A percentile compares a stretch with the other conserved stretches of the same genome.
These are phyloP conservation scores for Hymenoscyphus repandus DNA, from an alignment of 2,329 filamentous ascomycete species.

Conservation along the genomic window DNA sequence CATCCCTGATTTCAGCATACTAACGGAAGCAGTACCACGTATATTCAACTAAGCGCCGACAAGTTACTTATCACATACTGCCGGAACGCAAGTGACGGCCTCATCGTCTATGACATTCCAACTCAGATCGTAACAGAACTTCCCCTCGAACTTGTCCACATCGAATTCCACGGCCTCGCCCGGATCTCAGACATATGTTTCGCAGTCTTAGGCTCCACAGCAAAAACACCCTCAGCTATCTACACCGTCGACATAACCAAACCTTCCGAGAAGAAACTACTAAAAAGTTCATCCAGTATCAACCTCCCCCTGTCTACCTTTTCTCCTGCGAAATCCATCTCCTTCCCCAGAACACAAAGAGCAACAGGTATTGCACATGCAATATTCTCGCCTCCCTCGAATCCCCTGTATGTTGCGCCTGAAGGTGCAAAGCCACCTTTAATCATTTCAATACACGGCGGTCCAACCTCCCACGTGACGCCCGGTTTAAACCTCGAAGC, in stretches of 20 bases:
- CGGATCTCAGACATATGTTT: constrained; percentile 34
- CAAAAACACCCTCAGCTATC: constrained; percentile 29
- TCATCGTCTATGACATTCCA: constrained; percentile 37
- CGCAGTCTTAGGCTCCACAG: constrained; percentile 36
- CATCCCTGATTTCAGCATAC: constrained; percentile 13
- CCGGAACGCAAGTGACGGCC: constrained; percentile 28
- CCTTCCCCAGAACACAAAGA: constrained; percentile 29
- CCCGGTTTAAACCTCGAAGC: constrained; percentile 40
- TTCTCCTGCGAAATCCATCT: constrained; percentile 36
- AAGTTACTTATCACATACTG: constrained; percentile 33
- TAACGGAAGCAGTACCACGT: constrained; percentile 31
- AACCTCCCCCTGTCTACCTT: constrained; percentile 30
- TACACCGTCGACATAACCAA: constrained; percentile 34
- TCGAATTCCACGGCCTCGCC: constrained; percentile 29
- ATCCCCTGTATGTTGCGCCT: constrained; percentile 38
- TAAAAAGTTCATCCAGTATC: constrained; percentile 34
- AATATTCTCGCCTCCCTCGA: constrained; percentile 45
- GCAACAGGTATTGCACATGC: constrained; percentile 17
- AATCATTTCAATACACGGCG: constrained; percentile 47
- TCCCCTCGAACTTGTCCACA: constrained; percentile 30
- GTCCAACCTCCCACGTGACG: constrained; percentile 41
- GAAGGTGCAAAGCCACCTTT: constrained; percentile 40
- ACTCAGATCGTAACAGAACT: constrained; percentile 30
- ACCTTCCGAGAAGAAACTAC: constrained; percentile 21
- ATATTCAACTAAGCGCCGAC: constrained; percentile 34